A percentile compares a stretch with the other conserved stretches of the same genome.
Conservation (phyloP, 768 basidiomycete species). For the Gloeopeniophorella convolvens region DNA sequence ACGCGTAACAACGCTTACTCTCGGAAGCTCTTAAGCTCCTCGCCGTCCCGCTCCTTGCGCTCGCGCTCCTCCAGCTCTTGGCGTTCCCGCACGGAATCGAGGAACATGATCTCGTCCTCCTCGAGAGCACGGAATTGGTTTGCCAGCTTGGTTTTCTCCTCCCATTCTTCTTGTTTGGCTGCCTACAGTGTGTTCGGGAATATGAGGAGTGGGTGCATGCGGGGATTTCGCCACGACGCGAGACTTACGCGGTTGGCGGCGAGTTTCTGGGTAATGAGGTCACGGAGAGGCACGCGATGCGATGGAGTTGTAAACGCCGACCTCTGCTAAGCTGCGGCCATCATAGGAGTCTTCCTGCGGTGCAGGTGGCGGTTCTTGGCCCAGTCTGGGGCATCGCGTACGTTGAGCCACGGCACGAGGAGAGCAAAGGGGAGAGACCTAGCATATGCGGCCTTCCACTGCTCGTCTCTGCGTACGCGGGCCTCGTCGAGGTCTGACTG, state of each 20-base stretch:
- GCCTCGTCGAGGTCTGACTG: slow-evolving; percentile 72
- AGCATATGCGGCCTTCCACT: slow-evolving; percentile 89
- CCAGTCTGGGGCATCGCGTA: slow-evolving; percentile 42
- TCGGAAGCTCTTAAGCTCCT: slow-evolving; percentile 72
- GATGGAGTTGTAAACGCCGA: slow-evolving; percentile 33
- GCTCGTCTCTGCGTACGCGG: slow-evolving; percentile 65
- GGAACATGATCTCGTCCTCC: slow-evolving; percentile 86
- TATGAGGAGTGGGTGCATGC: slow-evolving; percentile 18
- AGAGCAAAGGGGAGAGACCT: slow-evolving; percentile 36
- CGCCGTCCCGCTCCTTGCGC: slow-evolving; percentile 68
- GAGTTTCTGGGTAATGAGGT: slow-evolving; percentile 55
- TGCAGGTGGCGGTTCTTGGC: slow-evolving; percentile 76
- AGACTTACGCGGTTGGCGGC: slow-evolving; percentile 74
- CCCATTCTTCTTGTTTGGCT: slow-evolving; percentile 92
- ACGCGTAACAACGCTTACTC: slow-evolving; percentile 41
- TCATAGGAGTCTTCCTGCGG: slow-evolving; percentile 74
- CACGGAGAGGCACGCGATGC: background rate
- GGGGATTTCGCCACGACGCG: slow-evolving; percentile 14
- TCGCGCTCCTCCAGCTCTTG: slow-evolving; percentile 71
- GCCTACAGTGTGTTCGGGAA: slow-evolving; percentile 38
- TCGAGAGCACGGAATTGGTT: slow-evolving; percentile 87
- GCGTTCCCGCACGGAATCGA: slow-evolving; percentile 74
- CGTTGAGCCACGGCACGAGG: too few species aligned
- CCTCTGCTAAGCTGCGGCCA: slow-evolving; percentile 85
- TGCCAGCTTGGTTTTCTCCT: slow-evolving; percentile 80